Evolutionary conservation across 495 filamentous ascomycete species (phyloP).

Genomic region (Podospora didyma): DNA sequence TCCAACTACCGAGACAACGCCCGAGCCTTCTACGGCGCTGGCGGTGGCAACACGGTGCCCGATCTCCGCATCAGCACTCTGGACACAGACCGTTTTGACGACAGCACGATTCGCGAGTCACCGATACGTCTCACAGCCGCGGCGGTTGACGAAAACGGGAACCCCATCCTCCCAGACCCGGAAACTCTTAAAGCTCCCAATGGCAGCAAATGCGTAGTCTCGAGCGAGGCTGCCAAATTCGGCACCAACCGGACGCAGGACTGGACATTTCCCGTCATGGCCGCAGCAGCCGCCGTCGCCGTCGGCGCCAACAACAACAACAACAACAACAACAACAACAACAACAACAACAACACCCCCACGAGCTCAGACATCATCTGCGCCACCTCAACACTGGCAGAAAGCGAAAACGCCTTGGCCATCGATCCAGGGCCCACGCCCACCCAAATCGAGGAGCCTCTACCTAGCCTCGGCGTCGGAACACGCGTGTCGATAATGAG

Average conservation of each 20-base stretch:
- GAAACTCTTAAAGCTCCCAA: conserved; percentile 8
- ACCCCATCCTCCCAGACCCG: not conserved
- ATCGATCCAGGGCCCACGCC: not conserved
- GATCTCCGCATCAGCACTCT: not conserved
- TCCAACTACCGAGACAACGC: conserved; percentile 11
- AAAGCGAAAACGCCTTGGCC: not conserved
- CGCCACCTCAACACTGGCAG: not conserved
- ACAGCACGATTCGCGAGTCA: conserved; percentile 8
- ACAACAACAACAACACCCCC: not conserved
- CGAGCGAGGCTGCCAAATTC: not conserved
- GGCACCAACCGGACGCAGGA: conserved; percentile 4
- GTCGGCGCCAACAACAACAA: not conserved
- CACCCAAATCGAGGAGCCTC: conserved; percentile 1
- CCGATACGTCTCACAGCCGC: conserved; percentile 4
- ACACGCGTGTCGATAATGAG: conserved; percentile 1
- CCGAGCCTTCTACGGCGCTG: conserved; percentile 6
- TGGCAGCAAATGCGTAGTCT: not conserved
- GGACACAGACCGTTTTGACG: not conserved
- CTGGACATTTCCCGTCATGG: conserved; percentile 6
- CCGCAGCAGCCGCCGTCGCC: not conserved
- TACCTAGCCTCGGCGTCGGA: not conserved
- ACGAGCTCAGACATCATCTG: not conserved
- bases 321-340: too few species aligned
- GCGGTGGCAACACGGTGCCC: not conserved
- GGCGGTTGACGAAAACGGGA: not conserved